Evolutionary conservation across 1,139 yeast genomes (phyloP), one percentile per base, ranked within the genome.

Genomic region (Saccharomyces hybrid): DNA sequence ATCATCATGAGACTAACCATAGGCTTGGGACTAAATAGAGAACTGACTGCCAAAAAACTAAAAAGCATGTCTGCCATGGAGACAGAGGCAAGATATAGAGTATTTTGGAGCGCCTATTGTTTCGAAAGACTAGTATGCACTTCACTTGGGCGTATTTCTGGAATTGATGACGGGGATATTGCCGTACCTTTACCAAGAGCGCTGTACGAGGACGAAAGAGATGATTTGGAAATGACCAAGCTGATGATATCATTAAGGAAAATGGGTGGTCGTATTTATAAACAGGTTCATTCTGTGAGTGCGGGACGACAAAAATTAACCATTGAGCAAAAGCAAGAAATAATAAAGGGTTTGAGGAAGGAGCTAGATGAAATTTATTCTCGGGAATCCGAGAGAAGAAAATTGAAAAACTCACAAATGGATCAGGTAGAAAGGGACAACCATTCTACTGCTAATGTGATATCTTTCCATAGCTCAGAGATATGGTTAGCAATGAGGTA

Each of bases 41-140:
- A 69, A 27, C 55, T 74, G 3, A 61, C 71, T 5, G 63, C 64
- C 4, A 60, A 58, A 9, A 69, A 67, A 31, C 58, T 63, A 34
- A 63, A 62, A 48, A 61, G 54, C 2, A 60, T 68, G 64, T 63
- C 72, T 5, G 59, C 67, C 0, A 61, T 64, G 9, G 75, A 75
- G 47, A 65, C 68, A 2, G 82, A 78, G 61, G 68, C 73, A 67
- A 63, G 77, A 50, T 70, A 72, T 46, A 65, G 82, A 49, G 64
- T 78, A 5, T 78, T 78, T 58, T 79, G 83, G 83, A 74, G 79
- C 50, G 76, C 78, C 9, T 78, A 76, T 58, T 75, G 74, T 52
- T 75, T 75, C 66, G 83, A 79, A 59, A 62, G 80, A 48, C 62
- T 75, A 16, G 72, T 78, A 20, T 73, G 79, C 1, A 68, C 75